Evolutionary conservation across 345 rosid genomes (phyloP).

Genomic region (Aquilaria yunnanensis): DNA sequence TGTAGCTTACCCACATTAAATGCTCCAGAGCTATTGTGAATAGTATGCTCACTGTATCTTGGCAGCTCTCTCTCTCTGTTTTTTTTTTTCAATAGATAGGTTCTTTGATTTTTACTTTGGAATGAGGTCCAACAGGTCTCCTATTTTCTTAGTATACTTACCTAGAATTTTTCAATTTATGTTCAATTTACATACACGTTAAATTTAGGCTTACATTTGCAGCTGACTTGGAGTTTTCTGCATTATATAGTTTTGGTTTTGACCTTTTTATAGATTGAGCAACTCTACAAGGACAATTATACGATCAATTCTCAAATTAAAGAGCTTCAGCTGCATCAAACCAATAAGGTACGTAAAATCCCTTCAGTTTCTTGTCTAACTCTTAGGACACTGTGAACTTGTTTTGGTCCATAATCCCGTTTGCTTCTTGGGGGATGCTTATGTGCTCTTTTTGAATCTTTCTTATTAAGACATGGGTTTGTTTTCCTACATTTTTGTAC

Average conservation of each 20-base stretch:
- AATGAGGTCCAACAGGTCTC: too few species aligned
- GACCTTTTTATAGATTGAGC: conserved; percentile 42
- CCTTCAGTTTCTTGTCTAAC: conserved; percentile 11
- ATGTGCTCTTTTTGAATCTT: background rate
- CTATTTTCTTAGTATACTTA: too few species aligned
- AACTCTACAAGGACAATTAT: conserved; percentile 35
- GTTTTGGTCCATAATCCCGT: background rate
- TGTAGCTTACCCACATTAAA: too few species aligned
- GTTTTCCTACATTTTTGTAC: conserved; percentile 6
- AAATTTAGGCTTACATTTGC: too few species aligned
- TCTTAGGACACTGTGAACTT: background rate
- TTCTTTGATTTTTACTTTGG: too few species aligned
- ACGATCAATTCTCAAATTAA: conserved; percentile 30
- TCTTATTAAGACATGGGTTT: background rate
- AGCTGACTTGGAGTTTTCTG: too few species aligned
- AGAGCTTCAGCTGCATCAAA: conserved; percentile 49
- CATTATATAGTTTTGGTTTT: conserved; percentile 2
- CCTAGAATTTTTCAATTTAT: too few species aligned
- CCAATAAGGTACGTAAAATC: conserved; percentile 58
- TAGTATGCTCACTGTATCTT: too few species aligned
- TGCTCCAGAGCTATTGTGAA: too few species aligned
- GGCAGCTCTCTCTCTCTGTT: too few species aligned
- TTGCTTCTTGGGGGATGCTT: conserved; percentile 7
- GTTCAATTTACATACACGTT: too few species aligned
- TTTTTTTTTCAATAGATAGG: too few species aligned